Evolutionary conservation across 495 filamentous ascomycete genomes (phyloP).

Genomic region (Paragyromitra xinjiangensis): DNA sequence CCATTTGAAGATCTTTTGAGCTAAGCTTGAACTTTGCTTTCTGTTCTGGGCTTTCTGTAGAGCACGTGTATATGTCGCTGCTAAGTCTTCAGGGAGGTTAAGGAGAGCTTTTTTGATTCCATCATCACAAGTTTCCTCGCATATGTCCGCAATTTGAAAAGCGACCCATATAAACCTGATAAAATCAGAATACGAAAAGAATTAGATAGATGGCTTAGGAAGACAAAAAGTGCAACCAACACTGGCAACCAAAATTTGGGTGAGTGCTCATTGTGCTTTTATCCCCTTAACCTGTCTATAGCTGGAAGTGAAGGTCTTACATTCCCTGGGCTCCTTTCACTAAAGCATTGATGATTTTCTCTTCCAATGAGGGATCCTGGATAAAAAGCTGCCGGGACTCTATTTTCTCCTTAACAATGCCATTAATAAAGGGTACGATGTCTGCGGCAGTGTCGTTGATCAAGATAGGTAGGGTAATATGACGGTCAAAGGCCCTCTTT

Average conservation of each 20-base stretch:
- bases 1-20: conserved; percentile 45
- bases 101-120: conserved; percentile 47
- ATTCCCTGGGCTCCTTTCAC: conserved; percentile 26
- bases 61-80: conserved; percentile 40
- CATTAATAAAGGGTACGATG: conserved; percentile 35
- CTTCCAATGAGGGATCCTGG: neutral
- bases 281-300: too few relatives aligned
- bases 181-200: neutral
- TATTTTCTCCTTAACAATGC: conserved; percentile 26
- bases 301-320: neutral
- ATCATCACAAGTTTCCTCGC: conserved; percentile 48
- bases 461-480: conserved; percentile 39
- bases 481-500: conserved; percentile 25
- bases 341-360: conserved; percentile 14
- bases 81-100: conserved; percentile 46
- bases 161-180: conserved; percentile 58
- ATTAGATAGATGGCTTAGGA: neutral
- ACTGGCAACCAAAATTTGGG: too few relatives aligned
- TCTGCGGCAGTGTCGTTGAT: conserved; percentile 36
- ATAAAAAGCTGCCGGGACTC: conserved; percentile 1
- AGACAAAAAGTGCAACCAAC: too few relatives aligned
- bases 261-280: too few relatives aligned
- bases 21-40: neutral
- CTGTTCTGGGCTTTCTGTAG: conserved; percentile 32
- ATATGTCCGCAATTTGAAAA: conserved; percentile 56